phyloP scores from a whole-genome alignment of 345 rosid genomes.

The Eutrema yunnanense region DNA sequence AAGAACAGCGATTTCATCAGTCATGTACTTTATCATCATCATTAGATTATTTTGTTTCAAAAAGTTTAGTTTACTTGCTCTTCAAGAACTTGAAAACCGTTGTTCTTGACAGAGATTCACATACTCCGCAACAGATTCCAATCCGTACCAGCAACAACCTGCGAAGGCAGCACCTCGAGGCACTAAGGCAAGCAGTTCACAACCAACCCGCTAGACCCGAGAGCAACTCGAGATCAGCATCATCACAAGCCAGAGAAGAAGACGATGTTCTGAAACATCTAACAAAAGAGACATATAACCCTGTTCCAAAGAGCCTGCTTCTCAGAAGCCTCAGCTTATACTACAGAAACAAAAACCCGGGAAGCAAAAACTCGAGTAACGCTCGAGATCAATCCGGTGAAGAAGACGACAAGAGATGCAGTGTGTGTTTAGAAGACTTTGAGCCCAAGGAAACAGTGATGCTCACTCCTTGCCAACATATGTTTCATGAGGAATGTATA shows the following conservation, averaged over 20 bases:
- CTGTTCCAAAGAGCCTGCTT: constrained; percentile 38
- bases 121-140: constrained; percentile 7
- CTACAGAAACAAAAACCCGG: constrained; percentile 35
- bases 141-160: constrained; percentile 7
- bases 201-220: not conserved
- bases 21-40: constrained; percentile 4
- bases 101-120: constrained; percentile 16
- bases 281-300: constrained; percentile 55
- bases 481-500: constrained; percentile 85
- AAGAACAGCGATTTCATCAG: constrained; percentile 1
- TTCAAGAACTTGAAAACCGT: not conserved
- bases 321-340: constrained; percentile 44
- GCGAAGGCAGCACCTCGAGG: constrained; percentile 24
- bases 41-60: not conserved
- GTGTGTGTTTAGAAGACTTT: constrained; percentile 81
- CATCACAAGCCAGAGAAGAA: constrained; percentile 32
- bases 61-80: not conserved
- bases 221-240: constrained; percentile 9
- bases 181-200: constrained; percentile 26
- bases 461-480: constrained; percentile 76
- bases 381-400: constrained; percentile 18
- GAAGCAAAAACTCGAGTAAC: not conserved
- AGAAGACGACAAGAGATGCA: constrained; percentile 56
- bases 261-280: constrained; percentile 38
- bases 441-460: constrained; percentile 54